Evolutionary conservation across 108 stramenopile species (phyloP).

Genomic region (Chaetoceros tenuissimus): DNA sequence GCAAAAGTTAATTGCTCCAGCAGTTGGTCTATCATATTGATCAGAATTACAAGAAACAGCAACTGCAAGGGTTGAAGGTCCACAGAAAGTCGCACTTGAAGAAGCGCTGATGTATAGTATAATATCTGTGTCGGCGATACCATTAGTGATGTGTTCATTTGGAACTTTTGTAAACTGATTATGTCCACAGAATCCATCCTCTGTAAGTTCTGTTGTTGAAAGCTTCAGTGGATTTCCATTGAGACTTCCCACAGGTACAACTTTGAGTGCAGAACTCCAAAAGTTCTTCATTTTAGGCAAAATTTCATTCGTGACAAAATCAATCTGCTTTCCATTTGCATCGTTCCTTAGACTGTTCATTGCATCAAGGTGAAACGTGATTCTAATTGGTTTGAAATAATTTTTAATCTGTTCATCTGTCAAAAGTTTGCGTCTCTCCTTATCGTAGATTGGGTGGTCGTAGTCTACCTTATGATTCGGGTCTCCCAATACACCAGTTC

Average conservation of each 20-base stretch:
- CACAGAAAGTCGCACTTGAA: slow-evolving; percentile 60
- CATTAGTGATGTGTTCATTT: slow-evolving; percentile 46
- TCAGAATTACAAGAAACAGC: slow-evolving; percentile 65
- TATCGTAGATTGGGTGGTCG: slow-evolving; percentile 3
- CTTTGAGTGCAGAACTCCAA: slow-evolving; percentile 60
- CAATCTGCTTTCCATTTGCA: slow-evolving; percentile 47
- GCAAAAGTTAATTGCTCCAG: slow-evolving; percentile 69
- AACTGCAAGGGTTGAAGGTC: slow-evolving; percentile 61
- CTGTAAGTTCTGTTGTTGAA: slow-evolving; percentile 47
- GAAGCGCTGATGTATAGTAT: slow-evolving; percentile 69
- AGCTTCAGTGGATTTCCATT: slow-evolving; percentile 23
- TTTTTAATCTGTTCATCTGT: background rate
- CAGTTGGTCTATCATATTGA: slow-evolving; percentile 69
- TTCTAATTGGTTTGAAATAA: slow-evolving; percentile 63
- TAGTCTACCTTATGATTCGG: slow-evolving; percentile 50
- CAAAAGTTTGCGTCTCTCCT: background rate
- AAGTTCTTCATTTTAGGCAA: slow-evolving; percentile 54
- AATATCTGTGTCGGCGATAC: slow-evolving; percentile 55
- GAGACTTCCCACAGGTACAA: slow-evolving; percentile 63
- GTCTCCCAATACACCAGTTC: slow-evolving; percentile 53
- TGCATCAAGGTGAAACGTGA: slow-evolving; percentile 56
- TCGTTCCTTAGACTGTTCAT: slow-evolving; percentile 36
- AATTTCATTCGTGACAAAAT: slow-evolving; percentile 63
- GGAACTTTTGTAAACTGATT: slow-evolving; percentile 68
- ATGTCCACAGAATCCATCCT: slow-evolving; percentile 69